Conservation (phyloP, 1,284 basidiomycete genomes). For the Heterobasidion annosum region DNA sequence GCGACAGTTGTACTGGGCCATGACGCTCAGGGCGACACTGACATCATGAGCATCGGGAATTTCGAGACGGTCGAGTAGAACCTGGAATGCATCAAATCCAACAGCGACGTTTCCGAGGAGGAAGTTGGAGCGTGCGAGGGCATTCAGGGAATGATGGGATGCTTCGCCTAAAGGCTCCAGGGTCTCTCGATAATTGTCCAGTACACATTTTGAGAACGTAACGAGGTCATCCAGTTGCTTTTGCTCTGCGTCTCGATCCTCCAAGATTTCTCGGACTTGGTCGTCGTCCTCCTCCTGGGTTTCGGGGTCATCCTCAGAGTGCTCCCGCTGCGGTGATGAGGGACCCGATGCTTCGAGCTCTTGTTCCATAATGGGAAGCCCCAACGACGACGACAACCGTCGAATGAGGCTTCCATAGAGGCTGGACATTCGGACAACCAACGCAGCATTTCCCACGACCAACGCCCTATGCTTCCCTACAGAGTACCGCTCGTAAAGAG, state of each 20-base stretch:
- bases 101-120: constrained; percentile 39
- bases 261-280: constrained; percentile 3
- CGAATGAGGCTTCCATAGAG: constrained; percentile 32
- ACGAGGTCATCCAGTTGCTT: constrained; percentile 20
- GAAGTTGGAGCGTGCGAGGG: constrained; percentile 53
- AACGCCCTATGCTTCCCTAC: constrained; percentile 28
- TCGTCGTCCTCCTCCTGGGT: background rate
- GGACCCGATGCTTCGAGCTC: background rate
- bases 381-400: background rate
- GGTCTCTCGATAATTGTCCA: constrained; percentile 30
- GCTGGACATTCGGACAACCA: constrained; percentile 49
- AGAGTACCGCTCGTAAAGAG: constrained; percentile 48
- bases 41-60: constrained; percentile 53
- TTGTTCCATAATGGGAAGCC: background rate
- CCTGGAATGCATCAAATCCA: constrained; percentile 38
- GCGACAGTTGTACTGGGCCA: constrained; percentile 40
- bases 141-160: constrained; percentile 42
- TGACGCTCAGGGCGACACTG: constrained; percentile 48
- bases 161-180: constrained; percentile 40
- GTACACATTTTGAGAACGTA: constrained; percentile 36
- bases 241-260: background rate
- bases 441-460: constrained; percentile 34
- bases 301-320: background rate
- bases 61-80: constrained; percentile 37
- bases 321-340: background rate